Percentiles rank a stretch among this genome's conserved stretches.
Evolutionary conservation across 305 asterid genomes (phyloP).

Genomic region (Lippia alba): DNA sequence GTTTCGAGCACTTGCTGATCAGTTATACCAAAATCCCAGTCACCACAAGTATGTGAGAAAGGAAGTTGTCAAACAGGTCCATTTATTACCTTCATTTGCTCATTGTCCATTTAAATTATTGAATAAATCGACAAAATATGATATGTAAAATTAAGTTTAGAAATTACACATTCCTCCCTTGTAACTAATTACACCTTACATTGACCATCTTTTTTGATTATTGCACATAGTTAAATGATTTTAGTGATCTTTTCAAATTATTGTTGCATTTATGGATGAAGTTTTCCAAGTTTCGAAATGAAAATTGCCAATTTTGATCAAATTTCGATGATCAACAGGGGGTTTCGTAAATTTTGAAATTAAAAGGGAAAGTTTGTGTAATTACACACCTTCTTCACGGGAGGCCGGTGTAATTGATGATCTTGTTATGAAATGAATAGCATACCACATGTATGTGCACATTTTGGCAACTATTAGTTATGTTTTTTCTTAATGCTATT

Average conservation of each 20-base stretch:
- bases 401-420: too few relatives aligned
- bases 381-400: too few relatives aligned
- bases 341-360: too few relatives aligned
- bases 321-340: too few relatives aligned
- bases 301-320: too few relatives aligned
- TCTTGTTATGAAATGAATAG: too few relatives aligned
- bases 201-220: too few relatives aligned
- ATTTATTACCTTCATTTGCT: constrained; percentile 2
- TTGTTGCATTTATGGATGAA: not conserved
- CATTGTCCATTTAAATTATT: constrained; percentile 3
- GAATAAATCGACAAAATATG: not conserved
- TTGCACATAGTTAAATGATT: not conserved
- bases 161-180: too few relatives aligned
- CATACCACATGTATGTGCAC: not conserved
- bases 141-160: not conserved
- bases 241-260: not conserved
- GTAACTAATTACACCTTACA: too few relatives aligned
- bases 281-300: too few relatives aligned
- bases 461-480: constrained; percentile 20
- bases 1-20: constrained; percentile 98
- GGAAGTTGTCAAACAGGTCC: constrained; percentile 83
- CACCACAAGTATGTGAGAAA: constrained; percentile 82
- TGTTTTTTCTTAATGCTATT: not conserved
- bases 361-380: too few relatives aligned
- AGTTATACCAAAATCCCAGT: constrained; percentile 74